Percentiles rank a stretch among this genome's conserved stretches.
phyloP scores from a whole-genome alignment of 2,329 filamentous ascomycete species.

The Pyricularia grisea region DNA sequence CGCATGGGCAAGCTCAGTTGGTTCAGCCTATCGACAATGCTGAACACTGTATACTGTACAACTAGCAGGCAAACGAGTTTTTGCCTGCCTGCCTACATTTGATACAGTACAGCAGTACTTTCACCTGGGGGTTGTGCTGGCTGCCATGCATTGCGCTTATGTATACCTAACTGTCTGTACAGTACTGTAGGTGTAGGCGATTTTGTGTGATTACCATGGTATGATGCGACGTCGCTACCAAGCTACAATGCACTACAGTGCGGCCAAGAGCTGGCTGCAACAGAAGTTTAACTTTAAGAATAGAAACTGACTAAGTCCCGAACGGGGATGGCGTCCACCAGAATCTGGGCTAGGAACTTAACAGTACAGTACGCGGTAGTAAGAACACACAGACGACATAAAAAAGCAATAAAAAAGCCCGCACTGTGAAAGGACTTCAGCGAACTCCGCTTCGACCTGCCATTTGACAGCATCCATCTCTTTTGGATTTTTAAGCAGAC shows the following conservation, averaged over 20 bases:
- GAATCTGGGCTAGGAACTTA: not conserved
- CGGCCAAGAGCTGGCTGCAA: not conserved
- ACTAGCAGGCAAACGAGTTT: not conserved
- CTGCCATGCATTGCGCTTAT: too few species aligned
- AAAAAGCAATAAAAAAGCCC: not conserved
- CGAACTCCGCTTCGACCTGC: not conserved
- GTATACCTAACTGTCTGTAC: too few species aligned
- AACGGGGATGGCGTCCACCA: not conserved
- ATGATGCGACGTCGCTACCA: not conserved
- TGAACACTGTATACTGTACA: not conserved
- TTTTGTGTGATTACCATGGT: not conserved
- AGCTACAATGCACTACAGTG: not conserved
- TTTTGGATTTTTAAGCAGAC: not conserved
- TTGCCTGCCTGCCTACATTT: not conserved
- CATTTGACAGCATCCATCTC: not conserved
- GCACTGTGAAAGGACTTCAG: not conserved
- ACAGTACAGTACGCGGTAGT: not conserved
- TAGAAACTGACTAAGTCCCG: not conserved
- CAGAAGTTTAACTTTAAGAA: not conserved
- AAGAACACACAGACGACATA: not conserved
- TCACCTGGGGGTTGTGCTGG: too few species aligned
- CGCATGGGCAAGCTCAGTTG: not conserved
- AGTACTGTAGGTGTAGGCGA: too few species aligned
- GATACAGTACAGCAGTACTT: too few species aligned
- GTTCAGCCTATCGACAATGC: not conserved